A percentile compares a stretch with the other conserved stretches of the same genome.
Evolutionary conservation across 2,329 filamentous ascomycete genomes (phyloP).

Genomic region (Diaporthe longicolla): DNA sequence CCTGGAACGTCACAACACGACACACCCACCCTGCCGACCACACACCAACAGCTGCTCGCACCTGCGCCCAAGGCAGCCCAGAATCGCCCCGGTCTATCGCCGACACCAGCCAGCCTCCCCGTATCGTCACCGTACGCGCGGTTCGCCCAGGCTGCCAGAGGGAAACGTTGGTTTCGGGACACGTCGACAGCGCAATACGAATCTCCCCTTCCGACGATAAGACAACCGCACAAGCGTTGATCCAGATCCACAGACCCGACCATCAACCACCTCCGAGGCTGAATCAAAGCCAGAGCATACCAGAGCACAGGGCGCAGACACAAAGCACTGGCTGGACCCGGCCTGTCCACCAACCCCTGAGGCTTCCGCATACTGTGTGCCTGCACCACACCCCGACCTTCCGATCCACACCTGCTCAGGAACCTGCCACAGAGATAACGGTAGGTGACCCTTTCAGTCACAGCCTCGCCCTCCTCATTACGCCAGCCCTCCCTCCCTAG

Average conservation of each 20-base stretch:
- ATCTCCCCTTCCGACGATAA: constrained; percentile 24
- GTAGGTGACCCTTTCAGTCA: constrained; percentile 27
- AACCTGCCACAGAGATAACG: constrained; percentile 28
- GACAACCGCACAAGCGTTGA: constrained; percentile 27
- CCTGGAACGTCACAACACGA: constrained; percentile 27
- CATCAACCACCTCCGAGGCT: constrained; percentile 18
- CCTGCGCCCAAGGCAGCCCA: constrained; percentile 27
- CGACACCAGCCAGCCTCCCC: constrained; percentile 10
- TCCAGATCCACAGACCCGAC: constrained; percentile 24
- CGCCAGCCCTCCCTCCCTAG: constrained; percentile 43
- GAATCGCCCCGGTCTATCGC: constrained; percentile 14
- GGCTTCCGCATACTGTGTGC: constrained; percentile 31
- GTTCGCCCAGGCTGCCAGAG: constrained; percentile 35
- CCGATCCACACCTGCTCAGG: constrained; percentile 23
- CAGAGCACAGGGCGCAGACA: constrained; percentile 36
- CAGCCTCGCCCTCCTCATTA: constrained; percentile 41
- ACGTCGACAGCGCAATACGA: constrained; percentile 28
- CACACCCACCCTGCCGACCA: constrained; percentile 17
- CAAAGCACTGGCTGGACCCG: constrained; percentile 25
- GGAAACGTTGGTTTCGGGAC: constrained; percentile 19
- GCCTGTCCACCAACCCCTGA: constrained; percentile 10
- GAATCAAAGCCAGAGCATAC: constrained; percentile 26
- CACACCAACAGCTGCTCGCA: constrained; percentile 28
- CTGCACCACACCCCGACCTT: constrained; percentile 29
- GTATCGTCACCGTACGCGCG: constrained; percentile 37